Evolutionary conservation across 768 basidiomycete species (phyloP).

Genomic region (Pleurotus tuber-regium): DNA sequence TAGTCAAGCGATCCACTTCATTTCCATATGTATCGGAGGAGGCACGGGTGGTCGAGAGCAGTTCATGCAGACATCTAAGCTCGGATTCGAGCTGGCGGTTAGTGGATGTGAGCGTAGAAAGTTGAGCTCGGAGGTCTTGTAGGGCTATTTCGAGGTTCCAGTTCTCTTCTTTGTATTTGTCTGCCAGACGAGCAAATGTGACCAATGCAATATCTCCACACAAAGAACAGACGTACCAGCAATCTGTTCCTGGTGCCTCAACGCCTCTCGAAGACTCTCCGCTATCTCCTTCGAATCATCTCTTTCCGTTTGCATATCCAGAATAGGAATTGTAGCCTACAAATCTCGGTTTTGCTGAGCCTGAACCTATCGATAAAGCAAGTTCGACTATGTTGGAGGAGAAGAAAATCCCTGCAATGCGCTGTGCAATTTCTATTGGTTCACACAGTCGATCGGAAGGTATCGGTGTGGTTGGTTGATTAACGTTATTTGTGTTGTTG

Average conservation of each 20-base stretch:
- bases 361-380: slow-evolving; percentile 96
- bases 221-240: slow-evolving; percentile 75
- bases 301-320: slow-evolving; percentile 89
- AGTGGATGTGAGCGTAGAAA: slow-evolving; percentile 62
- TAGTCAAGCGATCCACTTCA: slow-evolving; percentile 72
- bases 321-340: slow-evolving; percentile 86
- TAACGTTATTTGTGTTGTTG: too few species aligned
- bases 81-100: slow-evolving; percentile 76
- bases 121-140: slow-evolving; percentile 79
- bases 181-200: slow-evolving; percentile 41
- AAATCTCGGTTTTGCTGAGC: slow-evolving; percentile 86
- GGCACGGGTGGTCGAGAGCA: slow-evolving; percentile 72
- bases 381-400: slow-evolving; percentile 97
- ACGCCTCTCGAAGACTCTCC: slow-evolving; percentile 68
- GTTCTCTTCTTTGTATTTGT: slow-evolving; percentile 97
- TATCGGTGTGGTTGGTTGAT: too few species aligned
- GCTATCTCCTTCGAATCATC: slow-evolving; percentile 81
- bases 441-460: too few species aligned
- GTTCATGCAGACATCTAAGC: slow-evolving; percentile 74
- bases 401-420: too few species aligned
- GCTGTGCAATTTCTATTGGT: too few species aligned
- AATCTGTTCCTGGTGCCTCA: slow-evolving; percentile 79
- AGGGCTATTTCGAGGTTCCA: slow-evolving; percentile 96
- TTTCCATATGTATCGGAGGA: slow-evolving; percentile 82
- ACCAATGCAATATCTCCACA: too few species aligned